phyloP scores from a whole-genome alignment of 1,284 basidiomycete species.

The Pterulicium gracile region DNA sequence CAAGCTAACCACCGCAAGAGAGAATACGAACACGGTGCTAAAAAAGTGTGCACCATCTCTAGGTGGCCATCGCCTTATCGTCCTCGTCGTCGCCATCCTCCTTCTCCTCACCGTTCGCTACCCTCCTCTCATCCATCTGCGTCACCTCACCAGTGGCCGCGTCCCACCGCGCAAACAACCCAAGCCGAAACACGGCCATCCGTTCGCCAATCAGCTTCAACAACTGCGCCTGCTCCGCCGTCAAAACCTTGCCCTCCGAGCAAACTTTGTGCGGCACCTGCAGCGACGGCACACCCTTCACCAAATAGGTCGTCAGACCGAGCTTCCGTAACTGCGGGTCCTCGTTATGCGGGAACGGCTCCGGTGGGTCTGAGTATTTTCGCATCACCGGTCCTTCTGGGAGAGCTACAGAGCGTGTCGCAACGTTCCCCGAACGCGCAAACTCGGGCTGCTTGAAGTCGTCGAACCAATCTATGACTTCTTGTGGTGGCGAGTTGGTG shows the following conservation, averaged over 20 bases:
- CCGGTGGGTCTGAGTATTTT: slow-evolving; percentile 61
- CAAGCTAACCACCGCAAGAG: no score
- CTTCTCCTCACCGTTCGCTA: slow-evolving; percentile 26
- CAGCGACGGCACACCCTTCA: slow-evolving; percentile 83
- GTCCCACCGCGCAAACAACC: slow-evolving; percentile 67
- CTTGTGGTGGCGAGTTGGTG: slow-evolving; percentile 79
- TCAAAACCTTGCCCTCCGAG: slow-evolving; percentile 71
- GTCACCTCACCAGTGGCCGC: slow-evolving; percentile 58
- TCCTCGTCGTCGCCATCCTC: slow-evolving; percentile 19
- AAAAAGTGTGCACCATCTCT: background rate
- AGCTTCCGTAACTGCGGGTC: slow-evolving; percentile 92
- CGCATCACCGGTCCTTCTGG: slow-evolving; percentile 69
- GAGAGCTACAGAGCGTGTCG: slow-evolving; percentile 66
- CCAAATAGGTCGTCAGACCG: slow-evolving; percentile 80
- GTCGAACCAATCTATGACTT: slow-evolving; percentile 92
- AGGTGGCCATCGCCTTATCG: slow-evolving; percentile 23
- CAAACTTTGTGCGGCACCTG: slow-evolving; percentile 78
- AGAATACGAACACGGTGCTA: no score
- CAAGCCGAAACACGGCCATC: slow-evolving; percentile 76
- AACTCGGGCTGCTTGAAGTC: slow-evolving; percentile 88
- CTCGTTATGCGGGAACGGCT: slow-evolving; percentile 92
- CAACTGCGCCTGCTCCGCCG: slow-evolving; percentile 79
- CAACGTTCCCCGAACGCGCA: slow-evolving; percentile 80
- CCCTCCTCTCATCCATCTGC: slow-evolving; percentile 37
- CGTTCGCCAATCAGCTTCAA: slow-evolving; percentile 81